Conservation (phyloP, 2,329 filamentous ascomycete genomes). For the Xylaria sp. region DNA sequence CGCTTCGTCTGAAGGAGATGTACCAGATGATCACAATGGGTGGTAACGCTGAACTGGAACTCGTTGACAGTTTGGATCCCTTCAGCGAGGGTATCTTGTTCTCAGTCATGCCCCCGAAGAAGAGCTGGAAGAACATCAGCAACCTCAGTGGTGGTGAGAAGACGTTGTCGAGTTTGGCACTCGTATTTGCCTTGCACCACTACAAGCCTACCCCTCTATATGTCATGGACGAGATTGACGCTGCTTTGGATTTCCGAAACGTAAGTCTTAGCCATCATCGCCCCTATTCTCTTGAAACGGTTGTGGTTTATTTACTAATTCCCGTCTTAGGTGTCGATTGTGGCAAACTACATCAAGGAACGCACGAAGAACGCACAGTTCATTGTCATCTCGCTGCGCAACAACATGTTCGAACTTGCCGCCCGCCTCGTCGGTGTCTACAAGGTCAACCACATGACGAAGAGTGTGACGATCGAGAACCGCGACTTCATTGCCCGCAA, state of each 20-base stretch:
- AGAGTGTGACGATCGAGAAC: slow-evolving; percentile 86
- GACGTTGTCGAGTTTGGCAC: slow-evolving; percentile 83
- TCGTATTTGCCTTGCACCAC: slow-evolving; percentile 97
- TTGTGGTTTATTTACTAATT: neutral
- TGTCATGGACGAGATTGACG: slow-evolving; percentile 99
- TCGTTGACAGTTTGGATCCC: slow-evolving; percentile 92
- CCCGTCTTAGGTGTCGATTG: slow-evolving; percentile 73
- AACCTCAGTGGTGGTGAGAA: slow-evolving; percentile 96
- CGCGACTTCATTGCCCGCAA: slow-evolving; percentile 59
- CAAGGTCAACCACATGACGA: slow-evolving; percentile 99
- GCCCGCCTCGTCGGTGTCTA: slow-evolving; percentile 92
- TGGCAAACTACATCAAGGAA: slow-evolving; percentile 98
- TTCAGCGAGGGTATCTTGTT: slow-evolving; percentile 97
- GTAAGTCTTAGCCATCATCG: slow-evolving; percentile 50
- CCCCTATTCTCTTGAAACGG: slow-evolving; percentile 10
- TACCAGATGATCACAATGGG: slow-evolving; percentile 99
- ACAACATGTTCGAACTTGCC: slow-evolving; percentile 99
- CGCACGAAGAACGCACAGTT: slow-evolving; percentile 98
- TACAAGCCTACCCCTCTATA: slow-evolving; percentile 97
- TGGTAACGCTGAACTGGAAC: slow-evolving; percentile 92
- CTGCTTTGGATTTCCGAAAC: slow-evolving; percentile 94
- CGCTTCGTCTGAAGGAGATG: slow-evolving; percentile 95
- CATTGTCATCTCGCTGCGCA: slow-evolving; percentile 93
- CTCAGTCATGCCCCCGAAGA: slow-evolving; percentile 98
- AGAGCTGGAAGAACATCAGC: slow-evolving; percentile 99